Evolutionary conservation across 306 rosid genomes (phyloP).

Genomic region (Cucumis melo): DNA sequence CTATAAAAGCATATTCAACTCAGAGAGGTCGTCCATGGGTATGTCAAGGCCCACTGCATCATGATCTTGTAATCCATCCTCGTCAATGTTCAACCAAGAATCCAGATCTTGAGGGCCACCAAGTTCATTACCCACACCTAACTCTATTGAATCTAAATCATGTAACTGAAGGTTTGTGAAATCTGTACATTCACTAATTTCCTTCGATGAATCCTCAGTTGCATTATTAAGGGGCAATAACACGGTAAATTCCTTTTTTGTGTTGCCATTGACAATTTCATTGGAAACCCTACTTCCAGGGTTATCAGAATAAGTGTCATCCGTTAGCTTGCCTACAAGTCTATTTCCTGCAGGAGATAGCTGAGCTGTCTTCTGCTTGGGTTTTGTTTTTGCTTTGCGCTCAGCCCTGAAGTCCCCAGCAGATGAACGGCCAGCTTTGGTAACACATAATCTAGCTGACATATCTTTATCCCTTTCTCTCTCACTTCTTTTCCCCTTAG

Average conservation of each 20-base stretch:
- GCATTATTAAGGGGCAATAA: slow-evolving; percentile 17
- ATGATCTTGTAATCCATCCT: slow-evolving; percentile 45
- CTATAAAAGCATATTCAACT: slow-evolving; percentile 42
- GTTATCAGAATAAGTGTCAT: slow-evolving; percentile 19
- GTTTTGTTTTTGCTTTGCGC: slow-evolving; percentile 57
- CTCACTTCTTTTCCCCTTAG: slow-evolving; percentile 65
- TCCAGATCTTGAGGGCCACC: slow-evolving; percentile 48
- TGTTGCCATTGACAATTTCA: slow-evolving; percentile 18
- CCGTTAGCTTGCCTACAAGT: slow-evolving; percentile 26
- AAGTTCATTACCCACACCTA: slow-evolving; percentile 45
- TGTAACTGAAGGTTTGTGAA: slow-evolving; percentile 24
- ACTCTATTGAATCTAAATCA: slow-evolving; percentile 55
- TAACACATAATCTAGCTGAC: slow-evolving; percentile 25
- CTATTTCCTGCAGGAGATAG: slow-evolving; percentile 49
- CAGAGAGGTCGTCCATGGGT: slow-evolving; percentile 89
- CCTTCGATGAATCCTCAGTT: slow-evolving; percentile 20
- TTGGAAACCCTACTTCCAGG: slow-evolving; percentile 24
- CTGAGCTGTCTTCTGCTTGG: slow-evolving; percentile 55
- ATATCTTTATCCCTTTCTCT: slow-evolving; percentile 55
- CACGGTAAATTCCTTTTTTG: slow-evolving; percentile 14
- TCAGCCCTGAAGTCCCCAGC: slow-evolving; percentile 38
- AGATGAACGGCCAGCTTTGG: slow-evolving; percentile 42
- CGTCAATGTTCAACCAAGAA: slow-evolving; percentile 59
- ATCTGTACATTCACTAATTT: slow-evolving; percentile 29
- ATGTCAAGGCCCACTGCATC: slow-evolving; percentile 52